Percentiles rank a stretch among this genome's conserved stretches.
These are phyloP conservation scores for Claviceps paspali DNA, from an alignment of 2,329 filamentous ascomycete genomes.

Conservation along the genomic window DNA sequence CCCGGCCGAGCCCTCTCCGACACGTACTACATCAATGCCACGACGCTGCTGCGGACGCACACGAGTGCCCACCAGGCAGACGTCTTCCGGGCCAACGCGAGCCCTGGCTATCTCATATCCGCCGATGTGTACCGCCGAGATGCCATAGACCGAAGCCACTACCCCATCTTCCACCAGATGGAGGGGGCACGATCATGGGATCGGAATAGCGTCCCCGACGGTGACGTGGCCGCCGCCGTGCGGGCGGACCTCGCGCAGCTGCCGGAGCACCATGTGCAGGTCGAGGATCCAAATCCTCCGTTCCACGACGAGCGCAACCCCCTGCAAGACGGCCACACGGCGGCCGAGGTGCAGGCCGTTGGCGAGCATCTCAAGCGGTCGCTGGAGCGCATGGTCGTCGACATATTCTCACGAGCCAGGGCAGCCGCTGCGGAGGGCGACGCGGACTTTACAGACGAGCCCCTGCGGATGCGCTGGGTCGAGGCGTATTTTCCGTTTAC, in stretches of 20 bases:
- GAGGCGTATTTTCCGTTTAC: slow-evolving; percentile 98
- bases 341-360: slow-evolving; percentile 68
- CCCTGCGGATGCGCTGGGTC: slow-evolving; percentile 79
- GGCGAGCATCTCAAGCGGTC: slow-evolving; percentile 76
- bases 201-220: slow-evolving; percentile 39
- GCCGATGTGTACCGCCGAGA: slow-evolving; percentile 93
- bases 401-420: slow-evolving; percentile 70
- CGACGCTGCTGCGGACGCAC: slow-evolving; percentile 78
- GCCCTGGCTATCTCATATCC: slow-evolving; percentile 72
- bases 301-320: slow-evolving; percentile 70
- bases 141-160: slow-evolving; percentile 88
- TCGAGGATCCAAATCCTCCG: slow-evolving; percentile 72
- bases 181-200: slow-evolving; percentile 89
- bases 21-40: slow-evolving; percentile 85
- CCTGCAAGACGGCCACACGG: slow-evolving; percentile 53
- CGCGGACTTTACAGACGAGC: slow-evolving; percentile 42
- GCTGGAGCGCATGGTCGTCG: slow-evolving; percentile 76
- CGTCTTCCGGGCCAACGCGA: slow-evolving; percentile 56
- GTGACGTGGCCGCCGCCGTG: slow-evolving; percentile 49
- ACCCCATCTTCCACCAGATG: slow-evolving; percentile 98
- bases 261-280: slow-evolving; percentile 57
- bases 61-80: slow-evolving; percentile 87
- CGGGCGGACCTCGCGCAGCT: slow-evolving; percentile 55
- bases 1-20: slow-evolving; percentile 76
- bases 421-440: slow-evolving; percentile 42